Evolutionary conservation across 495 filamentous ascomycete species (phyloP).

Genomic region (Penicillium cinerascens): DNA sequence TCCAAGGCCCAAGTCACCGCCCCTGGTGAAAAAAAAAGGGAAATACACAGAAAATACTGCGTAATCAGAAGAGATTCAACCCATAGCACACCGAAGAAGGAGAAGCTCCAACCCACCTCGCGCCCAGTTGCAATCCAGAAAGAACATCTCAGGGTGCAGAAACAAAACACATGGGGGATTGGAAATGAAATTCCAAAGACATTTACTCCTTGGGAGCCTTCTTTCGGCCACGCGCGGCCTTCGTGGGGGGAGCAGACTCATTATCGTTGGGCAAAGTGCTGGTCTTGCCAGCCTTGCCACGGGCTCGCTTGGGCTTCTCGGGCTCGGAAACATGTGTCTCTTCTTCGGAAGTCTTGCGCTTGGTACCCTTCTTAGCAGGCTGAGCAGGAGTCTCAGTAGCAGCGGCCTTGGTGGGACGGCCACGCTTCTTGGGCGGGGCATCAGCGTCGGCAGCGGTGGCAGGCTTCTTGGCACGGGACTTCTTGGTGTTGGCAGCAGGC

Average conservation of each 20-base stretch:
- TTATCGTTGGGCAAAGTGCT: not conserved
- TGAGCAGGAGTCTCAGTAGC: not conserved
- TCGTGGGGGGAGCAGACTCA: not conserved
- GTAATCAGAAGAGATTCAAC: not conserved
- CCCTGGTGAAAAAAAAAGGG: not conserved
- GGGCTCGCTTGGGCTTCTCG: slow-evolving; percentile 29
- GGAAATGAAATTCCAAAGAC: not conserved
- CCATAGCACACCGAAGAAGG: not conserved
- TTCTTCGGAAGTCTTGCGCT: slow-evolving; percentile 15
- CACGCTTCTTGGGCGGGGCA: slow-evolving; percentile 29
- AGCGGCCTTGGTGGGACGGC: slow-evolving; percentile 8
- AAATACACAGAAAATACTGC: not conserved
- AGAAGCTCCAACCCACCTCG: not conserved
- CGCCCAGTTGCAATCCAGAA: not conserved
- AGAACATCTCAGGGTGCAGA: not conserved
- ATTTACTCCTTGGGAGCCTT: slow-evolving; percentile 10
- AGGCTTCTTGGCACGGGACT: slow-evolving; percentile 11
- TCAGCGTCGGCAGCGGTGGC: slow-evolving; percentile 11
- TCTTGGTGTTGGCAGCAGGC: slow-evolving; percentile 2
- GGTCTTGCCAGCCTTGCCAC: slow-evolving; percentile 1
- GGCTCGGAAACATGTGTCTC: slow-evolving; percentile 24
- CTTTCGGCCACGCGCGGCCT: slow-evolving; percentile 19
- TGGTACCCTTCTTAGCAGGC: not conserved
- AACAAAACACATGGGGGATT: not conserved
- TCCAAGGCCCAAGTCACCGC: not conserved